A percentile compares a stretch with the other conserved stretches of the same genome.
phyloP scores from a whole-genome alignment of 805 yeast genomes.

The Pichia insulana region DNA sequence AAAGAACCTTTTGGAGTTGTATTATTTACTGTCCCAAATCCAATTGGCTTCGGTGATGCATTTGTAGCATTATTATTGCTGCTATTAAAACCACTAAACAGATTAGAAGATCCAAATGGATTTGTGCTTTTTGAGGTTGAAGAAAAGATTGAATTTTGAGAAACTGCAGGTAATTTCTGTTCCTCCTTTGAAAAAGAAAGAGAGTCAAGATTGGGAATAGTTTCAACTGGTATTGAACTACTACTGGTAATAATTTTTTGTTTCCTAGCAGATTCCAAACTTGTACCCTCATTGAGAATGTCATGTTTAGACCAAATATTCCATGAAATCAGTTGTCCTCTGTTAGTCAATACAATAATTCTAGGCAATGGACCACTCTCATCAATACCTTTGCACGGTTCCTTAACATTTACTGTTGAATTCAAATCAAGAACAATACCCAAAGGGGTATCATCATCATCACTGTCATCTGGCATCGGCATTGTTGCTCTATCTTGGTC shows the following conservation, averaged over 20 bases:
- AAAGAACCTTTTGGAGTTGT: too few species aligned
- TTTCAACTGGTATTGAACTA: background rate
- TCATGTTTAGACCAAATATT: slow-evolving; percentile 51
- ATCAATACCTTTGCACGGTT: slow-evolving; percentile 54
- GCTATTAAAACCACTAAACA: too few species aligned
- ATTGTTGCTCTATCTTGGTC: slow-evolving; percentile 68
- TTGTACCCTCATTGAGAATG: slow-evolving; percentile 25
- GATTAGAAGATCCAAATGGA: background rate
- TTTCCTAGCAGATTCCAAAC: background rate
- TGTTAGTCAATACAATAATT: slow-evolving; percentile 50
- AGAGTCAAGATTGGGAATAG: background rate
- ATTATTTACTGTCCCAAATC: too few species aligned
- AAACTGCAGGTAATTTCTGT: background rate
- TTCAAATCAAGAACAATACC: slow-evolving; percentile 61
- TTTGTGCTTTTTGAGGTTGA: background rate
- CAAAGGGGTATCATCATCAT: slow-evolving; percentile 60
- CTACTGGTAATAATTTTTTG: background rate
- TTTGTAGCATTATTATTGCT: too few species aligned
- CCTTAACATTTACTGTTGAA: slow-evolving; percentile 33
- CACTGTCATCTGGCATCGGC: slow-evolving; percentile 59
- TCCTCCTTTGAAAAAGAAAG: background rate
- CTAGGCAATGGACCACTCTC: slow-evolving; percentile 56
- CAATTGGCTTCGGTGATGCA: too few species aligned
- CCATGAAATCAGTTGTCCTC: slow-evolving; percentile 58
- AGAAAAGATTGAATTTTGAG: background rate